These are phyloP conservation scores for Globisporangium barbulae DNA, from an alignment of 352 stramenopile species.

Conservation along the genomic window DNA sequence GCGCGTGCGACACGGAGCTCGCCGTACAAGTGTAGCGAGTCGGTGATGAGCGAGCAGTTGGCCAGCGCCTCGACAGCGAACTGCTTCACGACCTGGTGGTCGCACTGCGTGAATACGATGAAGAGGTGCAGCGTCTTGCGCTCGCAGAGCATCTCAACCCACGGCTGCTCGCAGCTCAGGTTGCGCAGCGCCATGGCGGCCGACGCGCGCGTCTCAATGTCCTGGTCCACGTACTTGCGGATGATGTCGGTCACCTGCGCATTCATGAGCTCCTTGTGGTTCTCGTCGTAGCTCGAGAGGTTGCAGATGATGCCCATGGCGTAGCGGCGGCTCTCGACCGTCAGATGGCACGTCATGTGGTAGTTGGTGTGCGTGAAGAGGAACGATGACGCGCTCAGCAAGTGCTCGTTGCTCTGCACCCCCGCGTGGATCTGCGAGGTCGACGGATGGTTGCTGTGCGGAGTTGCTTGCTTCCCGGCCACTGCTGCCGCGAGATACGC, in stretches of 20 bases:
- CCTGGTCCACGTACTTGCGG: conserved; percentile 62
- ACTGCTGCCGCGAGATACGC: conserved; percentile 59
- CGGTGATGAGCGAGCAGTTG: conserved; percentile 74
- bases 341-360: conserved; percentile 20
- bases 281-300: conserved; percentile 65
- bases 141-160: conserved; percentile 80
- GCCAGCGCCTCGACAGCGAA: conserved; percentile 65
- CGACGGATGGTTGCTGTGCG: neutral
- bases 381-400: conserved; percentile 16
- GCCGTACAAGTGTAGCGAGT: conserved; percentile 70
- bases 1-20: conserved; percentile 57
- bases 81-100: conserved; percentile 51
- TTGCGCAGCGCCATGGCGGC: conserved; percentile 74
- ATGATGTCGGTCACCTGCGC: conserved; percentile 67
- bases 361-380: conserved; percentile 10
- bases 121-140: conserved; percentile 63
- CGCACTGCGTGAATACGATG: conserved; percentile 48
- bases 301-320: conserved; percentile 78
- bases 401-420: neutral
- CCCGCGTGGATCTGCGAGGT: conserved; percentile 3
- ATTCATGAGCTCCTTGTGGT: conserved; percentile 81
- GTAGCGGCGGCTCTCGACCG: conserved; percentile 41
- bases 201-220: conserved; percentile 64
- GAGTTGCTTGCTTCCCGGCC: conserved; percentile 21
- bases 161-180: conserved; percentile 63